phyloP scores from a whole-genome alignment of 1,139 yeast species.

The Candida sp. region DNA sequence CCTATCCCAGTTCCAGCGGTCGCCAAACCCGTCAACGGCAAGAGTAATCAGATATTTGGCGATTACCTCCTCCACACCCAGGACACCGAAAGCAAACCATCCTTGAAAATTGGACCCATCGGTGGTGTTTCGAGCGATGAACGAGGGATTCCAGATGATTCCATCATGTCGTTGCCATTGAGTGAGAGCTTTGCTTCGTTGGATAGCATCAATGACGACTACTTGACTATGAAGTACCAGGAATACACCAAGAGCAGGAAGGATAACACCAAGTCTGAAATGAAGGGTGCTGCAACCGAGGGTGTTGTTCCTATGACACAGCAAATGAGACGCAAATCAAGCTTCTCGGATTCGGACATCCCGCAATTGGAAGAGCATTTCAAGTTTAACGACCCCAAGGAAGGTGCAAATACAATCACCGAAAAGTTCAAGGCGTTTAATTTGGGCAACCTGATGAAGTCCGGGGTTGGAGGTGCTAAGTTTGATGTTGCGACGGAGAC shows the following conservation, averaged over 20 bases:
- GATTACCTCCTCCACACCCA: not conserved
- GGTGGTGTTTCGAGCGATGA: constrained; percentile 10
- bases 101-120: constrained; percentile 21
- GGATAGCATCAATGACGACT: constrained; percentile 73
- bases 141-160: constrained; percentile 25
- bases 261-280: constrained; percentile 9
- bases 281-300: constrained; percentile 1
- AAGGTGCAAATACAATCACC: constrained; percentile 20
- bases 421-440: constrained; percentile 43
- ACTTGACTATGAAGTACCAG: constrained; percentile 38
- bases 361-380: not conserved
- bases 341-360: constrained; percentile 15
- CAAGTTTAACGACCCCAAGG: constrained; percentile 2
- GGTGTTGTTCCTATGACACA: not conserved
- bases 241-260: constrained; percentile 26
- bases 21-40: not conserved
- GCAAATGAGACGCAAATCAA: constrained; percentile 14
- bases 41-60: not conserved
- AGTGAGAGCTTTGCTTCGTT: constrained; percentile 80
- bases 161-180: constrained; percentile 58
- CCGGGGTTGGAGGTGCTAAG: constrained; percentile 9
- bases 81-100: constrained; percentile 7
- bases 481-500: not conserved
- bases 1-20: constrained; percentile 24
- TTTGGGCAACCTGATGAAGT: constrained; percentile 41